phyloP scores from a whole-genome alignment of 2,329 filamentous ascomycete species.

The Cercospora nicotianae region DNA sequence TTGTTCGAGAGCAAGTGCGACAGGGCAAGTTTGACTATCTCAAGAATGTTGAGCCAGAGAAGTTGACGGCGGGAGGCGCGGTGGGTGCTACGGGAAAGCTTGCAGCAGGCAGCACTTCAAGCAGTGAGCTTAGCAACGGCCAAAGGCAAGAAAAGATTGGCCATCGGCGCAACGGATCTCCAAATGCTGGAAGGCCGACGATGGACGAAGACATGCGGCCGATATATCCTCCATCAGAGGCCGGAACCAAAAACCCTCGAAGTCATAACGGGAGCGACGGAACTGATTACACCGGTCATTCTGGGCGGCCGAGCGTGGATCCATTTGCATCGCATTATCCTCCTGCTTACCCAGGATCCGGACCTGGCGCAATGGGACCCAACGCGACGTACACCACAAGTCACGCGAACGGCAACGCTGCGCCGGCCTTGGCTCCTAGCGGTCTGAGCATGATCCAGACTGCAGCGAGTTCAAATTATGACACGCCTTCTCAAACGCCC shows the following conservation, averaged over 20 bases:
- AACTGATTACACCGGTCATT: conserved; percentile 74
- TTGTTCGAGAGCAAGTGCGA: conserved; percentile 87
- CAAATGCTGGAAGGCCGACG: conserved; percentile 42
- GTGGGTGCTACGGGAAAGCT: conserved; percentile 47
- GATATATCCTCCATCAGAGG: conserved; percentile 89
- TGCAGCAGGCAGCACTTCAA: conserved; percentile 55
- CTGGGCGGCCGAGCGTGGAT: conserved; percentile 41
- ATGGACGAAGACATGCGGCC: conserved; percentile 86
- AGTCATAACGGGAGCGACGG: conserved; percentile 93
- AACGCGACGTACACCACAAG: conserved; percentile 6
- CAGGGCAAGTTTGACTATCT: conserved; percentile 80
- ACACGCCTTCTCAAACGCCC: conserved; percentile 16
- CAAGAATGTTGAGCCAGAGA: conserved; percentile 52
- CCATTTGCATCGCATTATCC: conserved; percentile 41
- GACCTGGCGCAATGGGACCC: conserved; percentile 11
- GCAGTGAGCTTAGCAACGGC: conserved; percentile 51
- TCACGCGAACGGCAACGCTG: neutral
- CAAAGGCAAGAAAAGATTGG: conserved; percentile 28
- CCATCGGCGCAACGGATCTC: conserved; percentile 46
- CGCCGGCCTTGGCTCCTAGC: conserved; percentile 1
- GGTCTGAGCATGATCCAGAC: conserved; percentile 13
- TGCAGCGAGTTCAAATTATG: conserved; percentile 12
- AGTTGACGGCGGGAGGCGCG: conserved; percentile 30
- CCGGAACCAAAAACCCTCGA: conserved; percentile 74
- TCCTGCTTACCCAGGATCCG: conserved; percentile 26